Evolutionary conservation across 1,284 basidiomycete species (phyloP).

Genomic region (Fomitiporia mediterranea): DNA sequence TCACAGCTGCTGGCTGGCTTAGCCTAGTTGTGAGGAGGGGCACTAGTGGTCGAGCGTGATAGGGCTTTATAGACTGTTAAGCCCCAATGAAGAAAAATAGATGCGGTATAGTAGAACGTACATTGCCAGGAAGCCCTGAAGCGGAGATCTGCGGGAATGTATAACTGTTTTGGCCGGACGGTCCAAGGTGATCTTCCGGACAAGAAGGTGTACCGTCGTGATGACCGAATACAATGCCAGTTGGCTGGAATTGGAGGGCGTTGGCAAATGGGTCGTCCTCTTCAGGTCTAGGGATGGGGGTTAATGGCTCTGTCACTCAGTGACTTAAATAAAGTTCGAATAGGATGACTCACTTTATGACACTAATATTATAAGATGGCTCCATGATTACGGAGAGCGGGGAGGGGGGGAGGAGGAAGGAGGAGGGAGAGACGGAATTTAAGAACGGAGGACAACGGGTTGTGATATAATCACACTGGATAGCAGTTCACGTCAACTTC

Average conservation of each 20-base stretch:
- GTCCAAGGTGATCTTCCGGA: neutral
- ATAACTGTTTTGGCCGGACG: neutral
- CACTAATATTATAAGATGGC: conserved; percentile 13
- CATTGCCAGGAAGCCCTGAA: conserved; percentile 2
- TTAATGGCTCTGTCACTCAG: neutral
- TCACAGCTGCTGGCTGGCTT: neutral
- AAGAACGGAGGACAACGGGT: neutral
- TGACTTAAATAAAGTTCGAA: neutral
- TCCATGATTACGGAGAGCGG: conserved; percentile 2
- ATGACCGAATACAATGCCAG: neutral
- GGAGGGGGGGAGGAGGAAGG: neutral
- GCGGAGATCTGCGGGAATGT: neutral
- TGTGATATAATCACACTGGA: conserved; percentile 11
- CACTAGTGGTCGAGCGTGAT: conserved; percentile 1
- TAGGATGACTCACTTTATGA: conserved; percentile 15
- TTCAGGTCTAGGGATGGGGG: conserved; percentile 9
- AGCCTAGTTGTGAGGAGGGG: conserved; percentile 1
- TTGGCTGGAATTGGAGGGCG: conserved; percentile 12
- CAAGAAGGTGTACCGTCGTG: neutral
- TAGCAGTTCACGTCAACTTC: conserved; percentile 12
- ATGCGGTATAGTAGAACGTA: neutral
- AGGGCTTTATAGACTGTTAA: conserved; percentile 3
- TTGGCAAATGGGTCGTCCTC: conserved; percentile 8
- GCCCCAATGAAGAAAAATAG: neutral
- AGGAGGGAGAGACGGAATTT: neutral